Base-by-base conservation (phyloP, 2,329 filamentous ascomycete genomes). In the Fusarium musae region DNA sequence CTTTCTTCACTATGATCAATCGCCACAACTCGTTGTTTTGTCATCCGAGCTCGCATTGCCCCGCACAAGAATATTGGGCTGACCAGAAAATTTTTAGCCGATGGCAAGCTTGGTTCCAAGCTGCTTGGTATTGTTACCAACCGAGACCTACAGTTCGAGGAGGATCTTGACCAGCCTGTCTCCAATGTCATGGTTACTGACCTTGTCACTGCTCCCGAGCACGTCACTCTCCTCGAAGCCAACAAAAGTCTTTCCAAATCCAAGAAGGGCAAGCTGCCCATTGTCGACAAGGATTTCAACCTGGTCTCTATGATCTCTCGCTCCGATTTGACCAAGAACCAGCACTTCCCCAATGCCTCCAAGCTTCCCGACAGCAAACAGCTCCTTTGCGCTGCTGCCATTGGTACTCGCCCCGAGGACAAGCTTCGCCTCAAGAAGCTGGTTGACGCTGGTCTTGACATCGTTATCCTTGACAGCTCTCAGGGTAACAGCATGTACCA, bases 401-500 rank as follows among this genome's bases (percentile, higher is more conserved):
- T 99, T 80, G 97, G 97, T 76, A 99, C 96, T 49, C 92, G 96
- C 37, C 94, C 95, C 54, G 94, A 97, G 83, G 96, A 99, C 84
- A 98, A 97, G 88, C 83, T 87, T 66, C 92, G 96, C 76, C 89
- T 99, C 47, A 87, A 93, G 84, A 93, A 94, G 83, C 91, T 99
- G 52, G 95, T 97, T 44, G 96, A 98, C 65, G 96, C 96, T 77
- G 96, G 96, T 72, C 90, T 99, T 58, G 96, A 99, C 80, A 93
- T 99, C 82, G 95, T 98, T 76, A 88, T 99, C 78, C 90, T 99
- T 59, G 96, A 99, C 87, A 96, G 93, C 85, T 97, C 93, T 80
- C 96, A 99, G 86, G 96, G 96, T 76, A 98, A 98, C 90, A 96
- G 93, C 85, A 95, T 98, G 88, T 99, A 96, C 89, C 96, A 98